Evolutionary conservation across 495 filamentous ascomycete species (phyloP).

Genomic region (Aspergillus nidulans): DNA sequence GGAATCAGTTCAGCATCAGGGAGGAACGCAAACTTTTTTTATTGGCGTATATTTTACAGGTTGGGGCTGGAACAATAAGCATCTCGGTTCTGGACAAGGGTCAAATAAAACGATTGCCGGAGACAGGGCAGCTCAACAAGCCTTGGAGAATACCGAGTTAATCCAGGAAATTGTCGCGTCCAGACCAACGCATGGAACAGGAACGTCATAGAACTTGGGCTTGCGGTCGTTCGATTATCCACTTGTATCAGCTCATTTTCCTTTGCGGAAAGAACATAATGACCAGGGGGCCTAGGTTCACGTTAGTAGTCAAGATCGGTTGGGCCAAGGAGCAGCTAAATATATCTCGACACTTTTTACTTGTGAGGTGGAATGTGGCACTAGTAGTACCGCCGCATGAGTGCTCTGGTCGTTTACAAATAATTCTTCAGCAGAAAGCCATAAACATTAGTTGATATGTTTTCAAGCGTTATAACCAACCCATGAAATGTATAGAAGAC

Average conservation of each 20-base stretch:
- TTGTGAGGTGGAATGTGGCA: no score
- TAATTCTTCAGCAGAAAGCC: no score
- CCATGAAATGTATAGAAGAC: no score
- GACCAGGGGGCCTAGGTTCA: no score
- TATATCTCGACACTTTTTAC: no score
- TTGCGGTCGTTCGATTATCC: not conserved
- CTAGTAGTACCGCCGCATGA: no score
- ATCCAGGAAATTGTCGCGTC: constrained; percentile 45
- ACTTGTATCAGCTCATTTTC: not conserved
- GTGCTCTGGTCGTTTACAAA: no score
- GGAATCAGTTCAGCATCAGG: constrained; percentile 48
- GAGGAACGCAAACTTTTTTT: constrained; percentile 56
- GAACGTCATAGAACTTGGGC: not conserved
- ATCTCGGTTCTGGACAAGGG: constrained; percentile 65
- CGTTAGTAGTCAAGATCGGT: no score
- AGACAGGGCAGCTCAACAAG: constrained; percentile 61
- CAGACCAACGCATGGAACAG: not conserved
- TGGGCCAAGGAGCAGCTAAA: no score
- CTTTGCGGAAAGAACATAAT: not conserved
- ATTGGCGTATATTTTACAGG: constrained; percentile 71
- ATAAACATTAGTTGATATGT: no score
- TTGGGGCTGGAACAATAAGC: constrained; percentile 61
- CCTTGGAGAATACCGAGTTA: constrained; percentile 55
- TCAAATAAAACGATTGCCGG: constrained; percentile 71
- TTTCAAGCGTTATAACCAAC: no score